Evolutionary conservation across 148 eudicot species (phyloP).

Genomic region (Vaccinium darrowii): DNA sequence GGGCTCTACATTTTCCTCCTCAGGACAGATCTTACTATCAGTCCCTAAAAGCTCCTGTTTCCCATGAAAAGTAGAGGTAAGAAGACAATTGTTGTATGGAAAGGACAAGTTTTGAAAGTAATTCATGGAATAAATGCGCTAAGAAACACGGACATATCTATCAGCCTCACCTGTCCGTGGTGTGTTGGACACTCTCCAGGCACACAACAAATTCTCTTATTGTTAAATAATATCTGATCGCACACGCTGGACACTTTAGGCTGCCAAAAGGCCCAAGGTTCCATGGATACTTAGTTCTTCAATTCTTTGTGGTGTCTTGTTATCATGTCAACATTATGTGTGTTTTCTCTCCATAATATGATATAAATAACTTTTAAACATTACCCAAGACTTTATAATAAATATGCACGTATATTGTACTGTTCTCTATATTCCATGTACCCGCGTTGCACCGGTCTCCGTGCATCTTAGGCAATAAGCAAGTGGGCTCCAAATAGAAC

Average conservation of each 20-base stretch:
- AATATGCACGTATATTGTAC: background rate
- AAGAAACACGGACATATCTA: background rate
- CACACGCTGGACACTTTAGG: background rate
- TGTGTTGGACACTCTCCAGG: background rate
- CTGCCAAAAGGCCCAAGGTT: background rate
- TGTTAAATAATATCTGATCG: background rate
- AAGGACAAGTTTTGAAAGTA: background rate
- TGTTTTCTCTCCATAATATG: background rate
- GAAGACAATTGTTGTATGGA: background rate
- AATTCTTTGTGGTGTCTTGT: background rate
- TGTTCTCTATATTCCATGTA: background rate
- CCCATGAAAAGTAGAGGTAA: background rate
- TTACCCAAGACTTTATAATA: background rate
- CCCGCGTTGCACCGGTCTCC: background rate
- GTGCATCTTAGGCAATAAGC: background rate
- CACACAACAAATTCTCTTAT: background rate
- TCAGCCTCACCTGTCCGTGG: background rate
- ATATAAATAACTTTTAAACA: background rate
- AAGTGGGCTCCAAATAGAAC: slow-evolving; percentile 30
- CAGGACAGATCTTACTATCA: slow-evolving; percentile 75
- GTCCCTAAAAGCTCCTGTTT: slow-evolving; percentile 80
- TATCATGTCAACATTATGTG: background rate
- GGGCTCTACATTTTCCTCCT: slow-evolving; percentile 92
- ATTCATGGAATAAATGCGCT: background rate
- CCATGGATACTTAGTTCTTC: background rate